These are phyloP conservation scores for Phytophthora sp. DNA, from an alignment of 352 stramenopile species.

Conservation along the genomic window DNA sequence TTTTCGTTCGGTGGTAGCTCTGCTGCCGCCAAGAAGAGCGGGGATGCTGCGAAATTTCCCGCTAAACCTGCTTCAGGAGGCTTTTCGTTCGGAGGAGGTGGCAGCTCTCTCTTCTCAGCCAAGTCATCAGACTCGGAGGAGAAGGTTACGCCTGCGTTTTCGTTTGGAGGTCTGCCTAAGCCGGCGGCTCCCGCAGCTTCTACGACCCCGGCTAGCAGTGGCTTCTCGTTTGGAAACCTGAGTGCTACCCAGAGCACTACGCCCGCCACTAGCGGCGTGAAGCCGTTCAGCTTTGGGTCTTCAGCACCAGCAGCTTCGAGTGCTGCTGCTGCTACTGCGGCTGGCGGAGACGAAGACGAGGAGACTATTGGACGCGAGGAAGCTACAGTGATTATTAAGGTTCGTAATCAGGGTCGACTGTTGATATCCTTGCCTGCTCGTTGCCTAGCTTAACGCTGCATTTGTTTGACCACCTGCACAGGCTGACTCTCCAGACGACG, in stretches of 20 bases:
- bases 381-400: constrained; percentile 89
- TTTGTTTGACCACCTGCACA: constrained; percentile 19
- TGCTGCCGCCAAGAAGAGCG: constrained; percentile 20
- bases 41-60: constrained; percentile 22
- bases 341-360: constrained; percentile 65
- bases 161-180: constrained; percentile 42
- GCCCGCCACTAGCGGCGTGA: constrained; percentile 20
- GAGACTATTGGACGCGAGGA: constrained; percentile 85
- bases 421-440: background rate
- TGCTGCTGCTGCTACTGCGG: constrained; percentile 19
- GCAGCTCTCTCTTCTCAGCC: constrained; percentile 50
- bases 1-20: constrained; percentile 10
- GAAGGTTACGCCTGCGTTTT: constrained; percentile 52
- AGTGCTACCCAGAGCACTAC: constrained; percentile 22
- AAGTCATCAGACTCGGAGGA: constrained; percentile 26
- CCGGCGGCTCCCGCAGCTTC: constrained; percentile 23
- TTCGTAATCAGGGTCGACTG: constrained; percentile 22
- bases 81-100: constrained; percentile 29
- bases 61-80: constrained; percentile 10
- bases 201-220: constrained; percentile 23
- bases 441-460: background rate
- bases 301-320: constrained; percentile 15
- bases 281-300: constrained; percentile 44
- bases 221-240: constrained; percentile 54
- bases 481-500: constrained; percentile 73